Evolutionary conservation across 2,329 filamentous ascomycete species (phyloP), one percentile per base, ranked within the genome.

Genomic region (Fusarium nematophilum): DNA sequence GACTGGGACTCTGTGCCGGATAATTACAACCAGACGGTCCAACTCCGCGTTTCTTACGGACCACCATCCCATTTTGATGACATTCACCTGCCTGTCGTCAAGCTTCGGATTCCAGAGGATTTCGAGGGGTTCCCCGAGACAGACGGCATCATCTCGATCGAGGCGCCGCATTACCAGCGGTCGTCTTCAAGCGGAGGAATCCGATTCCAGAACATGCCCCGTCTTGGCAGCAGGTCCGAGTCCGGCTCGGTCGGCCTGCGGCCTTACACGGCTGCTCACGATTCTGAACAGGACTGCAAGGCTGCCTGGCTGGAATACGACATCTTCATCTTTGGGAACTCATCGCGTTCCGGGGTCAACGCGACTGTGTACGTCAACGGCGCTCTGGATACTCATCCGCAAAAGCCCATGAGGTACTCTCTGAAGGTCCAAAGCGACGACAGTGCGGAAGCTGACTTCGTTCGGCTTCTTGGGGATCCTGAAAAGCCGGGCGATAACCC

Each of bases 101-200:
- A 21, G 4, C 4, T 21, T 6, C 21, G 13, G 9, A 31, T 21
- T 3, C 44, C 44, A 10, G 15, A 38, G 3, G 61, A 15, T 13
- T 67, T 66, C 46, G 18, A 11, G 4, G 65, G 65, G 2, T 67
- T 66, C 23, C 50, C 62, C 1, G 60, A 67, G 45, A 46, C 53
- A 2, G 47, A 45, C 25, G 51, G 52, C 31, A 11, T 57, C 10
- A 57, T 67, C 9, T 59, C 65, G 7, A 67, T 65, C 39, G 60
- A 65, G 14, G 56, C 36, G 1, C 57, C 57, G 14, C 60, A 64
- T 18, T 59, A 57, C 23, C 62, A 64, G 37, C 44, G 59, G n/a
- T 48, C 40, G 3, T 49, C 53, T 1, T 14, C 11, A 9, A n/a
- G n/a, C n/a, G 40, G 26, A 4, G 14, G 29, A 2, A 40, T 53